phyloP scores from a whole-genome alignment of 345 rosid species.

The Odontarrhena argentea region DNA sequence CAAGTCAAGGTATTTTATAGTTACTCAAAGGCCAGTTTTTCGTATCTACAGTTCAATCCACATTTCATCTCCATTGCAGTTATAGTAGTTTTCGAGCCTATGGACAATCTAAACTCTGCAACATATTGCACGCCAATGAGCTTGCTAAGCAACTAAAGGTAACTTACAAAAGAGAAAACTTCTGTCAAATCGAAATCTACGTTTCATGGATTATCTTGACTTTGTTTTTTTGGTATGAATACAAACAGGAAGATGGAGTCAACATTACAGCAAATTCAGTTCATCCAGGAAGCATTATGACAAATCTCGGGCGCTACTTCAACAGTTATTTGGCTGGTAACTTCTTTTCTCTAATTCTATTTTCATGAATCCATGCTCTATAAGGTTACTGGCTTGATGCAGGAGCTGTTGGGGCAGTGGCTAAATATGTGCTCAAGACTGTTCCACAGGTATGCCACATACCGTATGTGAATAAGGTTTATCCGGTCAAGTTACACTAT shows the following conservation, averaged over 20 bases:
- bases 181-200: constrained; percentile 2
- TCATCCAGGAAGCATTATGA: constrained; percentile 71
- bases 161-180: too few relatives aligned
- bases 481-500: neutral
- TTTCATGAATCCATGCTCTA: neutral
- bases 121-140: constrained; percentile 47
- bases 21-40: neutral
- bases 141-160: constrained; percentile 54
- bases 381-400: constrained; percentile 19
- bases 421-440: constrained; percentile 35
- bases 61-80: constrained; percentile 40
- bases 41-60: constrained; percentile 9
- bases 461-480: neutral
- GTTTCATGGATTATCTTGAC: neutral
- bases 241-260: constrained; percentile 59
- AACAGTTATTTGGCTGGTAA: constrained; percentile 46
- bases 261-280: constrained; percentile 64
- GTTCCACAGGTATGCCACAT: constrained; percentile 38
- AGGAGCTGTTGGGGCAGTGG: constrained; percentile 41
- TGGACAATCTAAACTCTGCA: constrained; percentile 57
- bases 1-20: constrained; percentile 46
- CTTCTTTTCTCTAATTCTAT: neutral
- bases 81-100: constrained; percentile 51
- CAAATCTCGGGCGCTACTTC: constrained; percentile 54
- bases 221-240: neutral